Base-by-base conservation (phyloP, 2,329 filamentous ascomycete species). In the Pyrenochaeta sp. region DNA sequence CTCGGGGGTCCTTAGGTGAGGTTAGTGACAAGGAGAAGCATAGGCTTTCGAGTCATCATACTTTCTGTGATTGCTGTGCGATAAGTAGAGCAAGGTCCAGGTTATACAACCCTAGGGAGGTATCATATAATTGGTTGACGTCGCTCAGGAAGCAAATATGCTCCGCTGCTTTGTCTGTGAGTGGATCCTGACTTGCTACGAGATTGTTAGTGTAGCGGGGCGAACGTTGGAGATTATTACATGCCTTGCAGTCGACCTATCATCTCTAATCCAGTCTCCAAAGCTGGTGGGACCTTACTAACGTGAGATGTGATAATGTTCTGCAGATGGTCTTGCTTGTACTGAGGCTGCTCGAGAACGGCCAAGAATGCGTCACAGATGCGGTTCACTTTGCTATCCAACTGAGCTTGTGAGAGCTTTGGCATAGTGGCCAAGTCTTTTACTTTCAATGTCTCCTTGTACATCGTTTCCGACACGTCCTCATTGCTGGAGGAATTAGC, bases 131-230 rank as follows among this genome's bases (percentile, higher is more conserved):
- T 39, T 89, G 88, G 75, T 97, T 96, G 45, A 96, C 90, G 77
- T 99, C 95, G 0, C 93, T 92, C 42, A 99, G 85, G 83, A 99
- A 99, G 82, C 93, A 98, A 59, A 99, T 97, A 72, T 99, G 95
- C 74, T 97, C 93, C 24, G 97, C 90, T 0, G 94, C 94, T 75
- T 90, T 90, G 66, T 98, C 94, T 0, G 92, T 92, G 65, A 93
- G 84, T 5, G 70, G 66, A 50, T 75, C 51, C 88, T 85, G 60
- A 3, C 66, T 54, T 52, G 65, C 72, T 74, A 22, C 2, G 30
- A 22, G 19, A 2, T 1, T n/a, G 45, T 67, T 48, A 67, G 57
- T 42, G 27, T 8, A 22, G 25, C 10, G 34, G 36, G 47, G 19
- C 13, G 8, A 37, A 34, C 1, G 25, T 15, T 15, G 19, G 27